These are phyloP conservation scores for Mycena venus DNA, from an alignment of 768 basidiomycete species.

Conservation along the genomic window DNA sequence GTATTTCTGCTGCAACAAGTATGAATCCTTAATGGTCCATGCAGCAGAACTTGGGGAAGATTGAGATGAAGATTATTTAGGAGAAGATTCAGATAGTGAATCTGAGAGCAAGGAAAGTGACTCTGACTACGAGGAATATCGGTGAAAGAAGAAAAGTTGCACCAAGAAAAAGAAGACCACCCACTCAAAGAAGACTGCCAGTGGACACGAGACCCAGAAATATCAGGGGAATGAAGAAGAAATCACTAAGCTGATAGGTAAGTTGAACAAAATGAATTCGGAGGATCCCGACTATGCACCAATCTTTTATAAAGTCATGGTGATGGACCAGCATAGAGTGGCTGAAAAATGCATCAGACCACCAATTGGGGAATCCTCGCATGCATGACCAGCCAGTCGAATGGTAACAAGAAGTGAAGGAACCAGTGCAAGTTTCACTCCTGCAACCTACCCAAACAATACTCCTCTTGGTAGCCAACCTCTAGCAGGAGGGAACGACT, in stretches of 20 bases:
- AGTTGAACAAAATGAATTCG: neutral
- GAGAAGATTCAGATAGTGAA: no score
- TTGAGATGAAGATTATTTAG: no score
- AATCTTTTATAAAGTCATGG: no score
- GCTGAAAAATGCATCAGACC: neutral
- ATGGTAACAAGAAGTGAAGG: no score
- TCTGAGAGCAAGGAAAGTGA: no score
- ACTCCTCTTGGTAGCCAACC: no score
- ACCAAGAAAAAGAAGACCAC: neutral
- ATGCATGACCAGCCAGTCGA: no score
- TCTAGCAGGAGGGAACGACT: neutral
- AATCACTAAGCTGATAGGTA: neutral
- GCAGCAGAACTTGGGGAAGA: neutral
- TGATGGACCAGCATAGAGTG: no score
- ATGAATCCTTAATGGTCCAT: conserved; percentile 9
- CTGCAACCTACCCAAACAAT: neutral
- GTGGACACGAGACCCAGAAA: neutral
- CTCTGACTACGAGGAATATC: neutral
- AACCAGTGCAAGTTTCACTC: neutral
- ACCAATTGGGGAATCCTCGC: no score
- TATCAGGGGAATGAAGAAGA: conserved; percentile 1
- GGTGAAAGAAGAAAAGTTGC: neutral
- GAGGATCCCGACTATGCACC: conserved; percentile 26
- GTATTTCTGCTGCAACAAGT: conserved; percentile 8
- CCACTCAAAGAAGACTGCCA: neutral